Base-by-base conservation (phyloP, 1,284 basidiomycete genomes). In the Rhodotorula sp. region DNA sequence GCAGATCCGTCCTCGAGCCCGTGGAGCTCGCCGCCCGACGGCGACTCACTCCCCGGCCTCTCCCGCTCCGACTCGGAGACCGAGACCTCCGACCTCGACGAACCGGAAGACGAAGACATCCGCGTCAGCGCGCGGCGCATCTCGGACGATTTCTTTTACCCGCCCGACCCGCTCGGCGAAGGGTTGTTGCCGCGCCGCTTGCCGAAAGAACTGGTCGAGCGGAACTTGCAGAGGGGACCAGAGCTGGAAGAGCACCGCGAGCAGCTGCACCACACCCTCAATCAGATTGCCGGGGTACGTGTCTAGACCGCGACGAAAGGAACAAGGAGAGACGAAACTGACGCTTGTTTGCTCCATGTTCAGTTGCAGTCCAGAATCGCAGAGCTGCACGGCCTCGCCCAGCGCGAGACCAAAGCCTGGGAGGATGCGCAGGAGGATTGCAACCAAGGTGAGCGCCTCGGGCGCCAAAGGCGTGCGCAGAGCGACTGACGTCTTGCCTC, bases 241-340 rank as follows among this genome's bases (percentile, higher is more conserved):
- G 68, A 68, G 49, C 67, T 76, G 68, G 70, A 70, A 31, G n/a
- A n/a, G n/a, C 39, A 61, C 31, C 46, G 73, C 15, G 31, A 29
- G 52, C 48, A 14, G 47, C 31, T 72, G 6, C 70, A 70, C 29
- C 29, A 20, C 34, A 47, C 43, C 51, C 65, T 76, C 18, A 76
- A 76, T 52, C 23, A 63, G 39, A 47, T 76, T n/a, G 70, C 72
- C 6, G 75, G 73, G 3, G 68, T 74, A 29, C 49, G 73, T 48
- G 16, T 14, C 1, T 29, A 5, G 46, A 15, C 39, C 29, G 29
- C 29, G 29, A 29, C 29, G 29, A 29, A 29, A 29, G 29, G 29
- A 29, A 29, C 29, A 29, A 29, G 29, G 29, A 29, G 29, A 29
- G 29, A 29, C 2, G 29, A 29, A 29, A 29, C 29, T 29, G 29